Evolutionary conservation across 1,139 yeast genomes (phyloP).

Genomic region (Waltiozyma sp.): DNA sequence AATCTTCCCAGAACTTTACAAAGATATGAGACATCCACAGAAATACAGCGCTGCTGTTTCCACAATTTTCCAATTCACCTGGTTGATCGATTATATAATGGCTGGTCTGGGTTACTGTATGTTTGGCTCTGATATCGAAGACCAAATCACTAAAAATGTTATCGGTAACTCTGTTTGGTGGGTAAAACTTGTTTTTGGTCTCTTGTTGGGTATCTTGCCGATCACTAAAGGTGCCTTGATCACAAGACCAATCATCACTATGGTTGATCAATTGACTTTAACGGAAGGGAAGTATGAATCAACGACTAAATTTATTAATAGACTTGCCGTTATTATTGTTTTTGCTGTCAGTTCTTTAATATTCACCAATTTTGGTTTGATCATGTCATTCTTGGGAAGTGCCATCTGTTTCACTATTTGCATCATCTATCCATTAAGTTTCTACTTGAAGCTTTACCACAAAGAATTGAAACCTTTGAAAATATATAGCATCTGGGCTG

Average conservation of each 20-base stretch:
- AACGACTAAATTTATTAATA: conserved; percentile 5
- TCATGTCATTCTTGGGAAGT: conserved; percentile 66
- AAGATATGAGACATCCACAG: conserved; percentile 59
- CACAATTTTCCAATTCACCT: conserved; percentile 44
- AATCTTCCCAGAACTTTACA: conserved; percentile 57
- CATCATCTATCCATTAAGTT: conserved; percentile 53
- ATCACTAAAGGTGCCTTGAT: conserved; percentile 69
- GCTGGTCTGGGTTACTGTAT: conserved; percentile 65
- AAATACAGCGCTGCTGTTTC: conserved; percentile 31
- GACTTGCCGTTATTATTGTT: conserved; percentile 9
- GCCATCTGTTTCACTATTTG: conserved; percentile 67
- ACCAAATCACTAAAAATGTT: conserved; percentile 65
- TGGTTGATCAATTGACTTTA: conserved; percentile 34
- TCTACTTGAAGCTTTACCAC: conserved; percentile 33
- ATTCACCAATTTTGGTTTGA: conserved; percentile 59
- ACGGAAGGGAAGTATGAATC: not conserved
- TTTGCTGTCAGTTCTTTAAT: conserved; percentile 34
- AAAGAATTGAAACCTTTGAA: conserved; percentile 5
- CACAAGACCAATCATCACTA: conserved; percentile 63
- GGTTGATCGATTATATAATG: conserved; percentile 51
- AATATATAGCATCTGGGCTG: not conserved
- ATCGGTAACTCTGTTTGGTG: conserved; percentile 48
- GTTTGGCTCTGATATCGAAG: conserved; percentile 61
- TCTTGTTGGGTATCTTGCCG: conserved; percentile 61
- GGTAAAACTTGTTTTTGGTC: conserved; percentile 42